Base-by-base conservation (phyloP, 768 basidiomycete genomes). In the Termitomyces eurrhizus region DNA sequence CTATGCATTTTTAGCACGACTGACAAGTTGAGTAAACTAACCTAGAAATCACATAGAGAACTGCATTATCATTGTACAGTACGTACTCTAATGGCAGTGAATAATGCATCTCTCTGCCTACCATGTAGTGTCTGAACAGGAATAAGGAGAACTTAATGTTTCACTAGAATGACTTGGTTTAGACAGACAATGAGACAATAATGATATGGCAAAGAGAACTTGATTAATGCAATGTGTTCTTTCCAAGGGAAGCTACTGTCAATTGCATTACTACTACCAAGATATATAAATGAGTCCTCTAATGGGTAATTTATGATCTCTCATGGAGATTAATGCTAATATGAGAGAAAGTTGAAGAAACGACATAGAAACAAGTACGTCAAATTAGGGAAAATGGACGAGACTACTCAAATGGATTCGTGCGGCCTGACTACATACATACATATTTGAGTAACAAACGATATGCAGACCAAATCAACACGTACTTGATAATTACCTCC, bases 401-500 rank as follows among this genome's bases (percentile, higher is more conserved):
- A 48, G 44, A 7, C 71, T 72, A 84, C 67, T 83, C 83, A 53
- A 78, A 78, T 49, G 83, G 83, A 73, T 92, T 92, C 35, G 90
- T 92, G 61, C 86, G 83, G 57, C 87, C 90, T 56, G 89, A 86
- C 90, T 92, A 53, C 32, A 46, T 41, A 45, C 4, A 24, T 24
- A 16, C 8, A n/a, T 21, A 56, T 51, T 37, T 54, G 46, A 58
- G 52, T 14, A 48, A 59, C 49, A 59, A 46, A 59, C 50, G 60
- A 45, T 45, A 33, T 48, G 55, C 9, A 21, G 29, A 48, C 33
- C 49, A 56, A 32, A 54, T 51, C 4, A 52, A 39, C 18, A 52
- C 32, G 41, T 21, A 87, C 90, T 82, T 92, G 90, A 63, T 80
- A 71, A 56, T 91, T 86, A 6, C 88, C 89, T 48, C 85, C 88